Evolutionary conservation across 805 yeast species (phyloP), one percentile per base, ranked within the genome.

Genomic region (Pichia sporocuriosa): DNA sequence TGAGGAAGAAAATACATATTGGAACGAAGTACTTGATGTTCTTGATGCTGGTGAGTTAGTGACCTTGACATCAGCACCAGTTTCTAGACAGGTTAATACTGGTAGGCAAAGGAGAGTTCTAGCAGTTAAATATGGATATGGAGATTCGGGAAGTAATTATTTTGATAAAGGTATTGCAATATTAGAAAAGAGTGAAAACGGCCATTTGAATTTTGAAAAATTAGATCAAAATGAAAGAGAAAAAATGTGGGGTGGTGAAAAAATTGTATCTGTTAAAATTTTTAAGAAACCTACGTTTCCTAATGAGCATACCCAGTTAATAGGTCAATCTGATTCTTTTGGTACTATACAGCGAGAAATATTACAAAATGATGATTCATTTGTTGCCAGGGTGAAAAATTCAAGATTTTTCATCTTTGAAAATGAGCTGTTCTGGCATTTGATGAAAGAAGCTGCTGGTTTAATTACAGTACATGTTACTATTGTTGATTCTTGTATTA

Each of bases 81-180:
- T 19, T 17, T 30, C 35, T 6, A 31, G 28, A 5, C 22, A 25
- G n/a, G 23, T 15, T 9, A 35, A 28, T 17, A 2, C 23, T 3
- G 6, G 20, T 3, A 30, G 22, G 26, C 37, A 32, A 13, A 33
- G 23, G 19, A 33, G 23, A 12, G 39, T 33, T 1, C 11, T 43
- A 2, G 94, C 90, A 4, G 82, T 90, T 28, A 86, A 84, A 53
- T 93, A 84, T 56, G 97, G 97, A 0, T 90, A 76, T 63, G 89
- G 83, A 15, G 97, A 89, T 59, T 79, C 95, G 0, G 98, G 97
- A 0, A 84, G 95, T 1, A 74, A 68, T 17, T 86, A 77, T 53
- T 62, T 61, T 42, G 89, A 85, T 51, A 72, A 74, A 48, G 97
- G 97, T 2, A 62, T 81, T 32, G 97, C 95, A 0, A 59, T 83